These are phyloP conservation scores for Lactuca saligna DNA, from an alignment of 129 eudicot species.

Conservation along the genomic window DNA sequence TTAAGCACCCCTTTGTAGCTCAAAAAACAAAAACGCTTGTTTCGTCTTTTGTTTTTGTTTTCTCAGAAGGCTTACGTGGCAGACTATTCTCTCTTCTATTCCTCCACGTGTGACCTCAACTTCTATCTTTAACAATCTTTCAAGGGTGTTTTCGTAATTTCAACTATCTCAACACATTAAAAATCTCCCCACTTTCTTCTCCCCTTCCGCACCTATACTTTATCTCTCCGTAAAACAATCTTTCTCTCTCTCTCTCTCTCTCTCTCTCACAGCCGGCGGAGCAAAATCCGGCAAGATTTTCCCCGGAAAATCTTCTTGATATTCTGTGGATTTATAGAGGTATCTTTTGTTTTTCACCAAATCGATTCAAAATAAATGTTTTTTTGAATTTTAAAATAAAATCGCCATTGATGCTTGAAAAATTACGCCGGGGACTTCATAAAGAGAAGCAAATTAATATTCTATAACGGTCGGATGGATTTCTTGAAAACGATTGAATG, in stretches of 20 bases:
- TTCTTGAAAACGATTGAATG: constrained; percentile 12
- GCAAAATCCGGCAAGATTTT: constrained; percentile 31
- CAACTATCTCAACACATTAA: constrained; percentile 3
- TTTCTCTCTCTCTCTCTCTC: constrained; percentile 4
- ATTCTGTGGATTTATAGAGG: background rate
- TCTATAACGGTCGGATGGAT: constrained; percentile 26
- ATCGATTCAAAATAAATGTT: background rate
- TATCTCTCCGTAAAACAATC: constrained; percentile 25
- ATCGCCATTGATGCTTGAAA: background rate
- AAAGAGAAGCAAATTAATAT: background rate
- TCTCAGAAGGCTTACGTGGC: constrained; percentile 20
- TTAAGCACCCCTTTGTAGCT: background rate
- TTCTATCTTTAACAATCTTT: background rate
- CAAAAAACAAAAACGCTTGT: constrained; percentile 14
- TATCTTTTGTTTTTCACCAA: background rate
- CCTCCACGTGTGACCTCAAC: constrained; percentile 29
- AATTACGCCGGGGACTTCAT: background rate
- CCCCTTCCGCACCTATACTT: constrained; percentile 10
- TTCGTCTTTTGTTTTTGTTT: constrained; percentile 17
- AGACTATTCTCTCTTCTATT: background rate
- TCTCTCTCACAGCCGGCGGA: constrained; percentile 23
- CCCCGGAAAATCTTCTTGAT: constrained; percentile 5
- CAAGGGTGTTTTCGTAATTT: constrained; percentile 13
- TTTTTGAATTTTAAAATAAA: background rate
- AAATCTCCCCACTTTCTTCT: constrained; percentile 34